These are phyloP conservation scores for Tricholoma bakamatsutake DNA, from an alignment of 768 basidiomycete genomes.

Conservation along the genomic window DNA sequence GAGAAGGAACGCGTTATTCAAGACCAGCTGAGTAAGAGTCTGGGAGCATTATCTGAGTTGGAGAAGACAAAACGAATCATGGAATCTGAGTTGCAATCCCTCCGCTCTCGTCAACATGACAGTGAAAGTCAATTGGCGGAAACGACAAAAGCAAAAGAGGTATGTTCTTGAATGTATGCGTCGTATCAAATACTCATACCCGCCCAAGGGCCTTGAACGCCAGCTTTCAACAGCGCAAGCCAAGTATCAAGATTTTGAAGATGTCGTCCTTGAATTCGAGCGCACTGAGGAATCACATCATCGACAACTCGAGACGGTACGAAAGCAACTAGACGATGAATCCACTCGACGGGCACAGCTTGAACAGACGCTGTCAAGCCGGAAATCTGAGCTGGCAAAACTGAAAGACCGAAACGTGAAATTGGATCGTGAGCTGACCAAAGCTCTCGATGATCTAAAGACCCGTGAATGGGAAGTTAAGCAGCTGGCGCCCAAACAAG, in stretches of 20 bases:
- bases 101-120: conserved; percentile 67
- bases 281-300: conserved; percentile 72
- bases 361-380: conserved; percentile 55
- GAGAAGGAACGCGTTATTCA: conserved; percentile 53
- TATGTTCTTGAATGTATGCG: conserved; percentile 24
- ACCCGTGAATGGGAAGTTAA: conserved; percentile 81
- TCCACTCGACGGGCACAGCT: conserved; percentile 65
- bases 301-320: conserved; percentile 63
- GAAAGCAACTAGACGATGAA: conserved; percentile 74
- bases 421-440: conserved; percentile 76
- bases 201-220: conserved; percentile 62
- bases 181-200: background rate
- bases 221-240: conserved; percentile 66
- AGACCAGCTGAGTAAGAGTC: conserved; percentile 42
- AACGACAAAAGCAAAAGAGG: conserved; percentile 66
- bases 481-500: conserved; percentile 80
- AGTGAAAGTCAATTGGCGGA: conserved; percentile 59
- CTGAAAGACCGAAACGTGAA: conserved; percentile 66
- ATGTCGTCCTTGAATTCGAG: conserved; percentile 78
- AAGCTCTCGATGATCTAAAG: conserved; percentile 75
- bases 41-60: conserved; percentile 44
- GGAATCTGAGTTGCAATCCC: conserved; percentile 67
- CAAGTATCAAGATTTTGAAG: conserved; percentile 84
- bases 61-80: conserved; percentile 63
- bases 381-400: conserved; percentile 64